A percentile compares a stretch with the other conserved stretches of the same genome.
Evolutionary conservation across 352 stramenopile species (phyloP).

Genomic region (Phytophthora agathidicida): DNA sequence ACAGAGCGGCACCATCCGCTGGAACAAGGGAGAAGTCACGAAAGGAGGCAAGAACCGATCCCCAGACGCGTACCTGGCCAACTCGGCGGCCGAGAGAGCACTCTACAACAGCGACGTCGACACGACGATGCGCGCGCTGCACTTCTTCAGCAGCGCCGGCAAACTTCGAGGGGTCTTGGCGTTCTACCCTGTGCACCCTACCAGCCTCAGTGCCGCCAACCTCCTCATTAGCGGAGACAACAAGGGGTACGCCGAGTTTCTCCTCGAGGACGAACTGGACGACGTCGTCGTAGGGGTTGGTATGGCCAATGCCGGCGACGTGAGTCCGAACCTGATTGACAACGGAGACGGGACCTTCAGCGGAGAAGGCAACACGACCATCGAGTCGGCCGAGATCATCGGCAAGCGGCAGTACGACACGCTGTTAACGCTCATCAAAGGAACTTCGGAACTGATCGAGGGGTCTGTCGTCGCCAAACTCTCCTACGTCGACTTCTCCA

Average conservation of each 20-base stretch:
- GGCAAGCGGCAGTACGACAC: constrained; percentile 41
- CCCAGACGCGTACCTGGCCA: constrained; percentile 69
- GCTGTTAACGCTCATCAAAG: constrained; percentile 31
- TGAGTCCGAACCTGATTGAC: constrained; percentile 54
- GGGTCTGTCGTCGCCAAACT: constrained; percentile 35
- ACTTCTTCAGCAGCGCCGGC: constrained; percentile 43
- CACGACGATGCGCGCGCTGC: constrained; percentile 67
- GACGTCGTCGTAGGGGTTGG: constrained; percentile 40
- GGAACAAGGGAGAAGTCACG: constrained; percentile 38
- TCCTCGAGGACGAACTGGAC: constrained; percentile 40
- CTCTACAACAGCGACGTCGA: constrained; percentile 68
- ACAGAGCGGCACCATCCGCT: constrained; percentile 44
- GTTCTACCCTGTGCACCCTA: constrained; percentile 81
- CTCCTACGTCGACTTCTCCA: constrained; percentile 56
- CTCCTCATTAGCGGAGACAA: constrained; percentile 81
- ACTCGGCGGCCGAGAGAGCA: constrained; percentile 57
- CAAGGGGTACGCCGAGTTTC: constrained; percentile 62
- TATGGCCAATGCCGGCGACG: constrained; percentile 52
- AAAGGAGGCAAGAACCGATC: constrained; percentile 74
- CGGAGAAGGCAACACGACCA: constrained; percentile 37
- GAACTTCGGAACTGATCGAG: constrained; percentile 26
- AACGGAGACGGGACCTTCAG: constrained; percentile 54
- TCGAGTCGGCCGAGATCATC: constrained; percentile 55
- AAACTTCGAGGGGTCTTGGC: constrained; percentile 62
- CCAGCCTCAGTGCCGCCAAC: constrained; percentile 78